Conservation (phyloP, 2,329 filamentous ascomycete genomes). For the Penicillium italicum region DNA sequence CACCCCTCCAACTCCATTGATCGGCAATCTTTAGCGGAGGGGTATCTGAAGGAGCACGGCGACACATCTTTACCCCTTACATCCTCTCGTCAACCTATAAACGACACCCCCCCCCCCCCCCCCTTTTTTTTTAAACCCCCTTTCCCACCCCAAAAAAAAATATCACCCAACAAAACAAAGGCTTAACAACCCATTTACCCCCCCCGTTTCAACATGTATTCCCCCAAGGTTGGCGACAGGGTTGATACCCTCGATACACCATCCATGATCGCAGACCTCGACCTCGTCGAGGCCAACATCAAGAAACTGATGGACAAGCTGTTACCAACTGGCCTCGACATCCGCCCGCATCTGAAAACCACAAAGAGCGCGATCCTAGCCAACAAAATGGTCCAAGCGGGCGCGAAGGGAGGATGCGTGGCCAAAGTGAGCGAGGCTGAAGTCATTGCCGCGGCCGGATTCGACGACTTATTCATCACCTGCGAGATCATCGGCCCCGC, state of each 20-base stretch:
- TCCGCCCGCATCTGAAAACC: constrained; percentile 54
- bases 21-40: neutral
- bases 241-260: constrained; percentile 51
- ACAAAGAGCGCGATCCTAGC: constrained; percentile 51
- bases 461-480: constrained; percentile 51
- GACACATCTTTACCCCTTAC: neutral
- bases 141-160: too few relatives aligned
- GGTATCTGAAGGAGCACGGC: neutral
- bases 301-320: constrained; percentile 46
- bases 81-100: neutral
- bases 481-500: constrained; percentile 49
- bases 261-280: constrained; percentile 55
- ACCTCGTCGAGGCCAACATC: constrained; percentile 53
- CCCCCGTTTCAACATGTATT: constrained; percentile 39
- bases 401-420: constrained; percentile 51
- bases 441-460: constrained; percentile 43
- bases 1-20: neutral
- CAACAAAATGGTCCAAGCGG: constrained; percentile 43
- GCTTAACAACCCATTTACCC: too few relatives aligned
- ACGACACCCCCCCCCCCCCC: too few relatives aligned
- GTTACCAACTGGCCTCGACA: constrained; percentile 44
- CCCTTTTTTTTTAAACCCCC: too few relatives aligned
- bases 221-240: constrained; percentile 43
- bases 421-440: constrained; percentile 52
- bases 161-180: too few relatives aligned